These are phyloP conservation scores for Pseudogymnoascus sp. DNA, from an alignment of 2,329 filamentous ascomycete species.

Conservation along the genomic window DNA sequence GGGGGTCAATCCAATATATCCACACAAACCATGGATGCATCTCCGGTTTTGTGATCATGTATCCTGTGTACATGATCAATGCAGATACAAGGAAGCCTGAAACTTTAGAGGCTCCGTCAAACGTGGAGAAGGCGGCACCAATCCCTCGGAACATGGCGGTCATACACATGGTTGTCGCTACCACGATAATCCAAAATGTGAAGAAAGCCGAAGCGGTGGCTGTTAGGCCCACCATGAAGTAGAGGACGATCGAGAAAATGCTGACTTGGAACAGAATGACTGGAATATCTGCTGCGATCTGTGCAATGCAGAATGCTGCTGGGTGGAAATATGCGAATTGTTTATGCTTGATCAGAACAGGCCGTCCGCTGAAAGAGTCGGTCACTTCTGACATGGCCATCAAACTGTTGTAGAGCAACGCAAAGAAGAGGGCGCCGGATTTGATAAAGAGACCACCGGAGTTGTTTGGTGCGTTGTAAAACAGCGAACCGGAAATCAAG, in stretches of 20 bases:
- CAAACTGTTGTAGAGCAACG: constrained; percentile 56
- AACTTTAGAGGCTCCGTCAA: constrained; percentile 54
- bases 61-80: constrained; percentile 57
- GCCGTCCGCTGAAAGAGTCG: constrained; percentile 55
- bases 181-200: constrained; percentile 52
- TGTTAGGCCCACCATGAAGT: constrained; percentile 58
- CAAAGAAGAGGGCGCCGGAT: constrained; percentile 58
- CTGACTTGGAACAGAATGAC: constrained; percentile 53
- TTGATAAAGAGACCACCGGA: constrained; percentile 58
- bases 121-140: constrained; percentile 49
- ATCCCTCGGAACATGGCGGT: constrained; percentile 52
- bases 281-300: constrained; percentile 49
- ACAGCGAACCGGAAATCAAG: constrained; percentile 59
- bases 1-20: constrained; percentile 60
- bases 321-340: constrained; percentile 53
- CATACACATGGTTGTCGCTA: constrained; percentile 49
- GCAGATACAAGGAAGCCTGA: constrained; percentile 46
- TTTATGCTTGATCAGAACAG: constrained; percentile 54
- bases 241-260: constrained; percentile 50
- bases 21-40: constrained; percentile 61
- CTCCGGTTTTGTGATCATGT: constrained; percentile 53
- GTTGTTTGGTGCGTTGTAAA: constrained; percentile 56
- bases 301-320: constrained; percentile 52
- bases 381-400: constrained; percentile 62
- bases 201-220: constrained; percentile 51